Evolutionary conservation across 2,329 filamentous ascomycete genomes (phyloP).

Genomic region (Hypoxylon sp.): DNA sequence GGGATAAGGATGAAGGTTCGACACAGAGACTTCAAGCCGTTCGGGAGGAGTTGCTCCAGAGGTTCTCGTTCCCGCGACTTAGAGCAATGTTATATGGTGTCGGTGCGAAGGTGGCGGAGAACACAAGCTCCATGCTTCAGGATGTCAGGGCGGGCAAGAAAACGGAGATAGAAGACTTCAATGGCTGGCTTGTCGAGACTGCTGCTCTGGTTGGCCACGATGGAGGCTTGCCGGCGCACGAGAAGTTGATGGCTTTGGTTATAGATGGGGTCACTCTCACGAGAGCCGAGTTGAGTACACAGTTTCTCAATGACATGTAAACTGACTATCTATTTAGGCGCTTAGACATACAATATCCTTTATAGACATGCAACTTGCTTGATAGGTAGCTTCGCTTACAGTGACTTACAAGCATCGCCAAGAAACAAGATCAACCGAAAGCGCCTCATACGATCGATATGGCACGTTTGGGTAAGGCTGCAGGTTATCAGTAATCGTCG

Average conservation of each 20-base stretch:
- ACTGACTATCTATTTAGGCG: too few relatives aligned
- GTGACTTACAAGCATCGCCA: too few relatives aligned
- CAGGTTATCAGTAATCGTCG: too few relatives aligned
- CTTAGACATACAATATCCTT: too few relatives aligned
- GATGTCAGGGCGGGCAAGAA: slow-evolving; percentile 60
- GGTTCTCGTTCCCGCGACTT: slow-evolving; percentile 56
- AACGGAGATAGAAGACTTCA: slow-evolving; percentile 67
- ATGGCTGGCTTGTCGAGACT: slow-evolving; percentile 64
- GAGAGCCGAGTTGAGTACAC: slow-evolving; percentile 46
- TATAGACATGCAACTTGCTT: too few relatives aligned
- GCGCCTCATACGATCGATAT: too few relatives aligned
- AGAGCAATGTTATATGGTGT: slow-evolving; percentile 57
- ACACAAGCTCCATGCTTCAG: slow-evolving; percentile 70
- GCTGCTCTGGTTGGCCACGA: slow-evolving; percentile 50
- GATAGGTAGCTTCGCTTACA: too few relatives aligned
- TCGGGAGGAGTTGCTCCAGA: slow-evolving; percentile 43
- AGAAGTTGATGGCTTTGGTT: slow-evolving; percentile 55
- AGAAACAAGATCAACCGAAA: too few relatives aligned
- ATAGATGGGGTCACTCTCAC: slow-evolving; percentile 48
- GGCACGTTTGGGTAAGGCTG: too few relatives aligned
- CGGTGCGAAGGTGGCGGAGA: slow-evolving; percentile 58
- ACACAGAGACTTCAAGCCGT: slow-evolving; percentile 52
- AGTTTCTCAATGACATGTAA: slow-evolving; percentile 15
- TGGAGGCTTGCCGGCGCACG: slow-evolving; percentile 51
- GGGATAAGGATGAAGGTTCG: slow-evolving; percentile 52